Conservation (phyloP, 345 rosid genomes). For the Eutrema japonicum region DNA sequence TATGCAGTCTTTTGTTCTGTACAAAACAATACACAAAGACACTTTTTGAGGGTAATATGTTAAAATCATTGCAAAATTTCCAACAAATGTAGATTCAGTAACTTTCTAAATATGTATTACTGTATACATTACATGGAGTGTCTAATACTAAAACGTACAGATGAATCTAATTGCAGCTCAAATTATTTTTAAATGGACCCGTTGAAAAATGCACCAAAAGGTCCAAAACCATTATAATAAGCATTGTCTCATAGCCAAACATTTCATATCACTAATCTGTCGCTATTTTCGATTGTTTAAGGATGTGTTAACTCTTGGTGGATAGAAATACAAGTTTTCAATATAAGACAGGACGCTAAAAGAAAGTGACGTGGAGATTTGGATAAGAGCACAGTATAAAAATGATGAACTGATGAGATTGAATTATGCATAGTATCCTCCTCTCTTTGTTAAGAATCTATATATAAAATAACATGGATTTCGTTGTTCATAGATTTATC, state of each 20-base stretch:
- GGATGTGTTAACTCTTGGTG: conserved; percentile 40
- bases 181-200: conserved; percentile 16
- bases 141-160: conserved; percentile 2
- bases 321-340: conserved; percentile 7
- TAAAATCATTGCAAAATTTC: background rate
- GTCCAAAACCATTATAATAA: conserved; percentile 8
- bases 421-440: conserved; percentile 42
- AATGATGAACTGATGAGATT: conserved; percentile 39
- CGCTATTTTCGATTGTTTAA: conserved; percentile 48
- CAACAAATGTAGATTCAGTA: background rate
- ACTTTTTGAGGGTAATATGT: background rate
- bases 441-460: conserved; percentile 20
- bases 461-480: background rate
- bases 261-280: conserved; percentile 39
- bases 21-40: conserved; percentile 4
- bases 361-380: conserved; percentile 37
- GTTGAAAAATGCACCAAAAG: conserved; percentile 24
- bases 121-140: conserved; percentile 8
- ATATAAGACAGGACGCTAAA: conserved; percentile 14
- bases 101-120: background rate
- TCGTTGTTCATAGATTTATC: conserved; percentile 16
- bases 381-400: conserved; percentile 36
- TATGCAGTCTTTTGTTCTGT: background rate
- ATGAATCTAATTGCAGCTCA: background rate
- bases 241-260: conserved; percentile 33